phyloP scores from a whole-genome alignment of 805 yeast genomes.

The Schwanniomyces vanrijiae region DNA sequence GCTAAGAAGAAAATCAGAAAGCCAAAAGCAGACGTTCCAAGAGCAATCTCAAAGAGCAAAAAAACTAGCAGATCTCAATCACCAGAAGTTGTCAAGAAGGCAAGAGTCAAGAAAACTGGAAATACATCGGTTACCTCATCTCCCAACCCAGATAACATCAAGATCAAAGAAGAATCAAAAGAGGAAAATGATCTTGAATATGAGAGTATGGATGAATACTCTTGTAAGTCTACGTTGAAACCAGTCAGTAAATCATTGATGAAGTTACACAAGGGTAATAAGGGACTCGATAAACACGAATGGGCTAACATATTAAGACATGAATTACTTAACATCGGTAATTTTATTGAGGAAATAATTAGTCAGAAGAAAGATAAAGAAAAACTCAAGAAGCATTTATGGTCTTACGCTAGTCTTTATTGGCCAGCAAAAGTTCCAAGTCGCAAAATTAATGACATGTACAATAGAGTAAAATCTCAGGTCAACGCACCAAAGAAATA shows the following conservation, averaged over 20 bases:
- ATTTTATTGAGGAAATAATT: constrained; percentile 46
- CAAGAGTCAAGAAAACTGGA: constrained; percentile 9
- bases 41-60: constrained; percentile 14
- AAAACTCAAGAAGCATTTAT: constrained; percentile 60
- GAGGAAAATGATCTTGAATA: constrained; percentile 51
- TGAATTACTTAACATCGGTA: constrained; percentile 73
- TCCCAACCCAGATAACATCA: constrained; percentile 3
- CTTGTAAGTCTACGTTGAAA: constrained; percentile 59
- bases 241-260: constrained; percentile 68
- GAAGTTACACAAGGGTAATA: constrained; percentile 66
- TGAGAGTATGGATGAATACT: constrained; percentile 75
- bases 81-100: constrained; percentile 18
- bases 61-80: constrained; percentile 16
- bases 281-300: constrained; percentile 71
- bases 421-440: constrained; percentile 90
- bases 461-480: constrained; percentile 50
- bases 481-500: constrained; percentile 7
- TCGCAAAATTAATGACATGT: constrained; percentile 72
- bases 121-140: constrained; percentile 1
- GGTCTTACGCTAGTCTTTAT: constrained; percentile 80
- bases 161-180: constrained; percentile 10
- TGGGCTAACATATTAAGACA: constrained; percentile 71
- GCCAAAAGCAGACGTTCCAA: constrained; percentile 16
- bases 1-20: constrained; percentile 18
- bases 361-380: constrained; percentile 18